Evolutionary conservation across 1,139 yeast genomes (phyloP).

Genomic region (Diutina neorugosa): DNA sequence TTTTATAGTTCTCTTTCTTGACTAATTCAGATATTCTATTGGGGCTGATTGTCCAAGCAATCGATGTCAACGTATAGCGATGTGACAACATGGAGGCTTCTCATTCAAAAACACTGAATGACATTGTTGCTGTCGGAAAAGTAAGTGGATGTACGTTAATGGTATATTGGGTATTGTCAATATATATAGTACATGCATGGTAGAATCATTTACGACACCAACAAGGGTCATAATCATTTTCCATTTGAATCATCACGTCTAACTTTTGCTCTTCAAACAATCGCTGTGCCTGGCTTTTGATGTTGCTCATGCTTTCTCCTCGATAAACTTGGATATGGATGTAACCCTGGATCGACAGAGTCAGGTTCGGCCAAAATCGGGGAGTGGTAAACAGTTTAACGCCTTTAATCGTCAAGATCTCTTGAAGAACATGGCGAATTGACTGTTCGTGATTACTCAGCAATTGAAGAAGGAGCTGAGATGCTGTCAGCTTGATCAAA

Average conservation of each 20-base stretch:
- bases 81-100: too few relatives aligned
- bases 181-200: not conserved
- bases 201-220: constrained; percentile 34
- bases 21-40: too few relatives aligned
- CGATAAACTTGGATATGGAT: constrained; percentile 59
- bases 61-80: too few relatives aligned
- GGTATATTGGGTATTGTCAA: not conserved
- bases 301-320: constrained; percentile 53
- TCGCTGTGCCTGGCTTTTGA: constrained; percentile 51
- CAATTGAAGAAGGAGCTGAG: constrained; percentile 55
- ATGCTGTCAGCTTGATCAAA: constrained; percentile 67
- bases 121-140: too few relatives aligned
- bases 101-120: too few relatives aligned
- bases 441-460: constrained; percentile 41
- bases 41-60: too few relatives aligned
- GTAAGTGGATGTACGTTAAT: too few relatives aligned
- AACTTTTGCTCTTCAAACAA: constrained; percentile 22
- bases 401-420: constrained; percentile 61
- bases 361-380: constrained; percentile 69
- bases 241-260: constrained; percentile 48
- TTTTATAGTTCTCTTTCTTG: too few relatives aligned
- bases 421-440: constrained; percentile 53
- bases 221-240: constrained; percentile 43
- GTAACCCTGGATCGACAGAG: constrained; percentile 37
- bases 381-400: constrained; percentile 81